Evolutionary conservation across 1,139 yeast species (phyloP), one percentile per base, ranked within the genome.

Genomic region (Meyerozyma carpophila): DNA sequence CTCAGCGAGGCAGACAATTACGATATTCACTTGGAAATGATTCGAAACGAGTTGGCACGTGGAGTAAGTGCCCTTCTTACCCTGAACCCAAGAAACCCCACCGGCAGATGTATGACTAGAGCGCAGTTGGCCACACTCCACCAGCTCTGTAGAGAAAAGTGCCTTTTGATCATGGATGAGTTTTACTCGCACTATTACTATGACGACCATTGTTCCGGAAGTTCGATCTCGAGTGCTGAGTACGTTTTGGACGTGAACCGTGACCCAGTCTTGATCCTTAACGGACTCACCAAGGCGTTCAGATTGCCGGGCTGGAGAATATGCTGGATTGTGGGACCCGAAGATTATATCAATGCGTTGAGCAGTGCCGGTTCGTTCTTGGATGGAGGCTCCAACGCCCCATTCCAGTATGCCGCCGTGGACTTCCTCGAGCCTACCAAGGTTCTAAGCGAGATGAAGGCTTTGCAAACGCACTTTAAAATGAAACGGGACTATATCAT

Each of bases 281-380:
- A 81, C 58, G 87, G 87, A 2, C 66, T 81, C 40, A 81, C 87
- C 42, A 81, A 81, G 60, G 81, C 83, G 1, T 81, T 81, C 62
- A 69, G 87, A 50, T 68, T 81, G 43, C 86, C 87, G 3, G 87
- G 87, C 2, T 81, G 85, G 85, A 71, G 87, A 62, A 77, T 78
- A 14, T 80, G 85, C 54, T 81, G 87, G 87, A 68, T 81, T 46
- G 64, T 81, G 47, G 87, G 87, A 0, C 87, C 87, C 13, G 83
- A 79, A 56, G 79, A 77, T 43, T 81, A 81, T 55, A 77, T 81
- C 52, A 68, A 66, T 44, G 79, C 83, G 3, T 68, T 81, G 50
- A 71, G 81, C 43, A 76, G 82, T 39, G 83, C 84, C 2, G 87
- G 86, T 0, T 79, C 85, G 1, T 81, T 68, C 52, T 64, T 81